A percentile compares a stretch with the other conserved stretches of the same genome.
Conservation (phyloP, 305 asterid species). For the Fraxinus latifolia region DNA sequence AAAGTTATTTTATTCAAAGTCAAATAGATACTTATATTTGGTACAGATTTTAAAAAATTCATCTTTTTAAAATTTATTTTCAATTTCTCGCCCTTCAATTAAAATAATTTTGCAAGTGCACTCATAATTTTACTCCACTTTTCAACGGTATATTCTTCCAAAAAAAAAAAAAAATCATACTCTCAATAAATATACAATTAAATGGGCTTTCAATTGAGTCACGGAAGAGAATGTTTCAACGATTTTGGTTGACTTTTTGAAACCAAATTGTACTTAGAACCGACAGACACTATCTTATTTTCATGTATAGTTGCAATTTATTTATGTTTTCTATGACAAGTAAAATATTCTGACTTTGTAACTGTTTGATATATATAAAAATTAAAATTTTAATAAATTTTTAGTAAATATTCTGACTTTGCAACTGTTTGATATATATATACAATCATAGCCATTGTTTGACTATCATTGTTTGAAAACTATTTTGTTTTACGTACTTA, state of each 20-base stretch:
- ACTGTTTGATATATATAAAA: neutral
- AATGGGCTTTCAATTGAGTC: neutral
- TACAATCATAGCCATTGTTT: no score
- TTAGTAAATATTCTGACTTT: no score
- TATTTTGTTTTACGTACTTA: no score
- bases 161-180: no score
- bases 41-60: neutral
- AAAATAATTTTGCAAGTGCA: no score
- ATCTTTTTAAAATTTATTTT: no score
- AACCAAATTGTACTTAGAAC: neutral
- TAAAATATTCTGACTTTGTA: no score
- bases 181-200: neutral
- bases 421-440: neutral
- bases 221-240: neutral
- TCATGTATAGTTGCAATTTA: no score
- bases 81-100: neutral
- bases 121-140: neutral
- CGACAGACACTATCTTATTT: neutral
- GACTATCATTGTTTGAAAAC: no score
- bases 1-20: no score
- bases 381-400: no score
- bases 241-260: neutral
- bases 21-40: neutral
- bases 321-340: neutral
- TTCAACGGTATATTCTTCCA: no score